A percentile compares a stretch with the other conserved stretches of the same genome.
Conservation (phyloP, 371 early-diverging fungal genomes). For the Syncephalastrum sp. region DNA sequence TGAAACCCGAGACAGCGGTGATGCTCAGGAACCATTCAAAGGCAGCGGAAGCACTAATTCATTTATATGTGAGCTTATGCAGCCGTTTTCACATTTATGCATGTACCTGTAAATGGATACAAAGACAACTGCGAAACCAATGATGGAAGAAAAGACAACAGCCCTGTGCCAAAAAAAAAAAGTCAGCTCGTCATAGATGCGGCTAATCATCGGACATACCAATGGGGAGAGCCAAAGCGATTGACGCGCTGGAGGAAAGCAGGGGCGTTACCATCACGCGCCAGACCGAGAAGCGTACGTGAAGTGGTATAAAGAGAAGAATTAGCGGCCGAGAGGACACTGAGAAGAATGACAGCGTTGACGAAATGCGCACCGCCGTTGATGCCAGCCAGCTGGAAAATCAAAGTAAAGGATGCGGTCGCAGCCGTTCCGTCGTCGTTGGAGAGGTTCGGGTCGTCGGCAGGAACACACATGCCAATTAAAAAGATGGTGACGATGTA, state of each 20-base stretch:
- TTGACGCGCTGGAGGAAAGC: constrained; percentile 48
- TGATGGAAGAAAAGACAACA: constrained; percentile 49
- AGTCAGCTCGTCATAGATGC: background rate
- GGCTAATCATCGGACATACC: constrained; percentile 6
- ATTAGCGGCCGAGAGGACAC: constrained; percentile 71
- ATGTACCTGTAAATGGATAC: constrained; percentile 45
- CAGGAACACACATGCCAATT: constrained; percentile 69
- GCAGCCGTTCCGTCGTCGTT: constrained; percentile 42
- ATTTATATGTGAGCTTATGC: background rate
- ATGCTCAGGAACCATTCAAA: constrained; percentile 75
- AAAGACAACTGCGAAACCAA: constrained; percentile 59
- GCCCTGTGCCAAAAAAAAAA: constrained; percentile 18
- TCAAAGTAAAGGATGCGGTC: constrained; percentile 69
- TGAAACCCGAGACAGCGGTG: constrained; percentile 72
- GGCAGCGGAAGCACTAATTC: constrained; percentile 46
- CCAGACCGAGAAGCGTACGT: constrained; percentile 63
- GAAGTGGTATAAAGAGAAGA: constrained; percentile 70
- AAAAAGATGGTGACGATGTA: constrained; percentile 65
- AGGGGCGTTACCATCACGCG: constrained; percentile 69
- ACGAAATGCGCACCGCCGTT: constrained; percentile 63
- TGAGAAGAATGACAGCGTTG: constrained; percentile 65
- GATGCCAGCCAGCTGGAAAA: constrained; percentile 66
- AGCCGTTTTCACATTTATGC: background rate
- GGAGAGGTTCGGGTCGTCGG: constrained; percentile 48
- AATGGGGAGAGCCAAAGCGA: constrained; percentile 57